A percentile compares a stretch with the other conserved stretches of the same genome.
Conservation (phyloP, 352 stramenopile genomes). For the Globisporangium alternatum region DNA sequence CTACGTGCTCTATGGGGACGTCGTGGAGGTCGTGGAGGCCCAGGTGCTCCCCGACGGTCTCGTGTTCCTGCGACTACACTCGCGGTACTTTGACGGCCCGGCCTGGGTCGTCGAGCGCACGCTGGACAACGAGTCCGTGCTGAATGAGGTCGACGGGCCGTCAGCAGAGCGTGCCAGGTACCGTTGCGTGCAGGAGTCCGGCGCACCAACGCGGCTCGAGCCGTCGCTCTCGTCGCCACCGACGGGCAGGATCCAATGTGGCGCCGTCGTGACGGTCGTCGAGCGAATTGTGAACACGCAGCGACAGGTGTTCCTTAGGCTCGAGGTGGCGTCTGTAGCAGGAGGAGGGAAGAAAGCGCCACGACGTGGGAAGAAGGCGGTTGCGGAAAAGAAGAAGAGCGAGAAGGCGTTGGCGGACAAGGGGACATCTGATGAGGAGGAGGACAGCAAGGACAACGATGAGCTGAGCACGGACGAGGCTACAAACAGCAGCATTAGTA, state of each 20-base stretch:
- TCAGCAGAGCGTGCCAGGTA: constrained; percentile 34
- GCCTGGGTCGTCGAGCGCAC: constrained; percentile 75
- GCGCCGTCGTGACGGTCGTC: constrained; percentile 42
- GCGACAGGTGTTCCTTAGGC: constrained; percentile 58
- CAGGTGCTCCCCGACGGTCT: constrained; percentile 40
- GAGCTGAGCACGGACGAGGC: neutral
- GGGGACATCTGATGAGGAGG: neutral
- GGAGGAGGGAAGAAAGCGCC: neutral
- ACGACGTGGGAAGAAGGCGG: neutral
- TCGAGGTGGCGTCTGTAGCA: constrained; percentile 4
- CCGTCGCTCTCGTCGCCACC: constrained; percentile 55
- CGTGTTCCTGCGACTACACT: constrained; percentile 61
- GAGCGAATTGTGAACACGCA: constrained; percentile 61
- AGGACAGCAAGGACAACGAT: too few species aligned
- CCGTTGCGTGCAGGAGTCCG: constrained; percentile 68
- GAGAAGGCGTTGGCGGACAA: neutral
- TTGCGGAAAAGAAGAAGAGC: neutral
- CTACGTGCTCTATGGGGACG: constrained; percentile 73
- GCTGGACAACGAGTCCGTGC: constrained; percentile 73
- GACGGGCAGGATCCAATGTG: constrained; percentile 57
- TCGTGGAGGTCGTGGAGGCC: constrained; percentile 65
- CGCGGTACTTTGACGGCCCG: constrained; percentile 63
- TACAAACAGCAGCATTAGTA: neutral
- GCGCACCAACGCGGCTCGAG: constrained; percentile 52
- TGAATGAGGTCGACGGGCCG: constrained; percentile 58